Evolutionary conservation across 2,329 filamentous ascomycete species (phyloP).

Genomic region (Xylariaceae sp.): DNA sequence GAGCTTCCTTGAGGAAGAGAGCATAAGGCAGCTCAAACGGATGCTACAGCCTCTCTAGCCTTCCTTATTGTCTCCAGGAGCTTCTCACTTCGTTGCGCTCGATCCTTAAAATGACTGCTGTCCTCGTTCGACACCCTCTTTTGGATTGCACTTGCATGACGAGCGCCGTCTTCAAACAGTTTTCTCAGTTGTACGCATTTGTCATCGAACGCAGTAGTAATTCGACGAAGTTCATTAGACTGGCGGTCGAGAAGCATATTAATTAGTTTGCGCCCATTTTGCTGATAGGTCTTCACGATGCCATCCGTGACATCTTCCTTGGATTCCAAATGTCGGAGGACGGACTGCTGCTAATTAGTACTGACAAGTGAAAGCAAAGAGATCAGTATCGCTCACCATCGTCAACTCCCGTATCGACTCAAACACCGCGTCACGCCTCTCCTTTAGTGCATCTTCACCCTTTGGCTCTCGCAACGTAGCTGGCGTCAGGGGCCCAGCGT

Average conservation of each 20-base stretch:
- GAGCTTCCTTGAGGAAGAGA: not conserved
- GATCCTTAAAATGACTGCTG: not conserved
- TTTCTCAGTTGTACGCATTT: constrained; percentile 7
- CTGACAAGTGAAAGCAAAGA: not conserved
- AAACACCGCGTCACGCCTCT: constrained; percentile 4
- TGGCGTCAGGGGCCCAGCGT: not conserved
- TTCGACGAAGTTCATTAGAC: constrained; percentile 11
- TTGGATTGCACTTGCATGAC: not conserved
- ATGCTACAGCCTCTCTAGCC: constrained; percentile 1
- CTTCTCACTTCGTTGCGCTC: not conserved
- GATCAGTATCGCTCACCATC: constrained; percentile 1
- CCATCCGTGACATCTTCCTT: constrained; percentile 10
- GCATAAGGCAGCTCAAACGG: not conserved
- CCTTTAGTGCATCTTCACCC: constrained; percentile 6
- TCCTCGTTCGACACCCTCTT: not conserved
- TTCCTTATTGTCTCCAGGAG: constrained; percentile 6
- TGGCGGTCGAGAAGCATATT: constrained; percentile 13
- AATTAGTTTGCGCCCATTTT: constrained; percentile 4
- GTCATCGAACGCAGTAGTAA: constrained; percentile 5
- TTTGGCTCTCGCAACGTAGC: constrained; percentile 2
- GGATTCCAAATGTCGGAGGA: constrained; percentile 10
- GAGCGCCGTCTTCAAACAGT: constrained; percentile 9
- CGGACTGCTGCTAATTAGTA: constrained; percentile 6
- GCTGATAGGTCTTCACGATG: constrained; percentile 12
- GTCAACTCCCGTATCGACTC: constrained; percentile 12